phyloP scores from a whole-genome alignment of 768 basidiomycete genomes.

The Lactifluus echinatus region DNA sequence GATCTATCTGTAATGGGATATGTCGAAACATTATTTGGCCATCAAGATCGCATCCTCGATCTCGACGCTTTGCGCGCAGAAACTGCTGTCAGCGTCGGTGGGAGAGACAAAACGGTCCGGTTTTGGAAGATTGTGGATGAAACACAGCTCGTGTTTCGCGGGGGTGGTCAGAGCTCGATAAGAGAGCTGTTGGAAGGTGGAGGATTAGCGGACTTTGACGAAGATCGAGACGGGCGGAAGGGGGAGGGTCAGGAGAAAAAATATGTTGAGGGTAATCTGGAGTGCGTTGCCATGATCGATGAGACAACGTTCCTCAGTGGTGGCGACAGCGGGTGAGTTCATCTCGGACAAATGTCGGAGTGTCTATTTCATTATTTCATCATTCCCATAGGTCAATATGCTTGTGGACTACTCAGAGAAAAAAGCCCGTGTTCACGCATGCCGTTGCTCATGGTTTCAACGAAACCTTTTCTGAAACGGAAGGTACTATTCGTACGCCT shows the following conservation, averaged over 20 bases:
- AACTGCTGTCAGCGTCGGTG: slow-evolving; percentile 79
- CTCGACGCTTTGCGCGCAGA: slow-evolving; percentile 79
- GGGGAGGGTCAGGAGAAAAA: slow-evolving; percentile 32
- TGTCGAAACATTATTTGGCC: slow-evolving; percentile 94
- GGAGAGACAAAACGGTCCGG: slow-evolving; percentile 81
- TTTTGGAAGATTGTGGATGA: slow-evolving; percentile 98
- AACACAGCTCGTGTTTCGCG: slow-evolving; percentile 90
- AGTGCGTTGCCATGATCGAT: slow-evolving; percentile 91
- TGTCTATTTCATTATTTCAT: not conserved
- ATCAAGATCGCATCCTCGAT: slow-evolving; percentile 78
- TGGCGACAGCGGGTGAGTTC: slow-evolving; percentile 87
- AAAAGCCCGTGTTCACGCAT: slow-evolving; percentile 88
- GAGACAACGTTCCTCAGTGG: slow-evolving; percentile 89
- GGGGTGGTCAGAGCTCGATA: slow-evolving; percentile 79
- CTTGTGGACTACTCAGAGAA: slow-evolving; percentile 87
- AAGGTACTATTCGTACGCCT: slow-evolving; percentile 66
- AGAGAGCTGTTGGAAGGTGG: slow-evolving; percentile 77
- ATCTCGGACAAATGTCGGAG: not conserved
- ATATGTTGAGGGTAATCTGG: slow-evolving; percentile 86
- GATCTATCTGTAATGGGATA: slow-evolving; percentile 80
- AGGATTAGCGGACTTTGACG: slow-evolving; percentile 51
- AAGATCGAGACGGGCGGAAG: slow-evolving; percentile 29
- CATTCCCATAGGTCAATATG: slow-evolving; percentile 61
- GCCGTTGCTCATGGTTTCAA: slow-evolving; percentile 83
- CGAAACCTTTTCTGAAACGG: slow-evolving; percentile 59